Evolutionary conservation across 495 filamentous ascomycete species (phyloP).

Genomic region (Trichoderma parareesei): DNA sequence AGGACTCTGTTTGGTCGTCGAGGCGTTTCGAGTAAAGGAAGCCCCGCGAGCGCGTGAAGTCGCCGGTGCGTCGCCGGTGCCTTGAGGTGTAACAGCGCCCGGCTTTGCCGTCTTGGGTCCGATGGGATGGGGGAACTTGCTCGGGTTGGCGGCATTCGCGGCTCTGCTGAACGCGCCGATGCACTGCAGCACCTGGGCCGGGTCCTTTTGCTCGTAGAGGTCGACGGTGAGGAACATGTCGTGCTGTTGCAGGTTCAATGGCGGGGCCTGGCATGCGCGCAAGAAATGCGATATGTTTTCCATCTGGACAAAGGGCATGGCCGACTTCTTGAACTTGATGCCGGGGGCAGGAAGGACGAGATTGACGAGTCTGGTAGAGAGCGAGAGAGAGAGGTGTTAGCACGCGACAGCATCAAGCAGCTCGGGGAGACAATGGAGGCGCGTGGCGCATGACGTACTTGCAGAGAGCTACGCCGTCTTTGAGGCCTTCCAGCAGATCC

Average conservation of each 20-base stretch:
- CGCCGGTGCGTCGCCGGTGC: no score
- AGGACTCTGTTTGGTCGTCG: conserved; percentile 54
- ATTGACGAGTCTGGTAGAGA: conserved; percentile 63
- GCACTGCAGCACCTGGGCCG: conserved; percentile 92
- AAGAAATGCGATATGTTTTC: conserved; percentile 98
- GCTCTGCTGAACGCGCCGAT: conserved; percentile 83
- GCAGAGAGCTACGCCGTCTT: conserved; percentile 87
- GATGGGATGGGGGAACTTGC: conserved; percentile 62
- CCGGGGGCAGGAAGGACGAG: conserved; percentile 67
- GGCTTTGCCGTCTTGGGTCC: conserved; percentile 56
- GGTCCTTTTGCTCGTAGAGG: conserved; percentile 92
- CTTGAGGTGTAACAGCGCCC: conserved; percentile 15
- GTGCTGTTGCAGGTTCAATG: conserved; percentile 81
- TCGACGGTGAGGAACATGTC: conserved; percentile 97
- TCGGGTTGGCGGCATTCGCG: conserved; percentile 69
- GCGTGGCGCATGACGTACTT: conserved; percentile 43
- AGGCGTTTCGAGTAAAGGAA: conserved; percentile 62
- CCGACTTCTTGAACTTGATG: conserved; percentile 68
- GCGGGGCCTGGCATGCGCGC: conserved; percentile 71
- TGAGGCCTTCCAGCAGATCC: conserved; percentile 78
- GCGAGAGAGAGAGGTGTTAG: conserved; percentile 16
- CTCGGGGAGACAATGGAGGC: background rate
- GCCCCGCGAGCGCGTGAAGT: conserved; percentile 43
- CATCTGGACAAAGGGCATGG: conserved; percentile 99
- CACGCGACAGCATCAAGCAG: background rate